These are phyloP conservation scores for Cenococcum geophilum DNA, from an alignment of 495 filamentous ascomycete species.

Conservation along the genomic window DNA sequence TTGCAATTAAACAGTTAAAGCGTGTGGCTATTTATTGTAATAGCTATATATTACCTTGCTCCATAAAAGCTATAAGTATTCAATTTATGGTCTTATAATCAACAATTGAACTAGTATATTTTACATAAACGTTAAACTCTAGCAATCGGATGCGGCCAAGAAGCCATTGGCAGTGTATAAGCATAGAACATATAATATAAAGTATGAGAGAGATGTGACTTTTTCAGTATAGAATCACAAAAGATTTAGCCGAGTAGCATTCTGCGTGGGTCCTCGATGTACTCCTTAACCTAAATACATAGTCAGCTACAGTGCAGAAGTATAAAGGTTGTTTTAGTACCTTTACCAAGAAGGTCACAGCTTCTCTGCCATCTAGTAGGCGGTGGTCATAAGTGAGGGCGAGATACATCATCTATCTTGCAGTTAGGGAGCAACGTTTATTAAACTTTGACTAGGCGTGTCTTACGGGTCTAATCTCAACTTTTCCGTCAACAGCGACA, in stretches of 20 bases:
- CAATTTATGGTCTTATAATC: background rate
- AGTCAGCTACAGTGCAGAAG: conserved; percentile 19
- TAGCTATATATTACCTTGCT: too few species aligned
- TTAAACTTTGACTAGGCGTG: background rate
- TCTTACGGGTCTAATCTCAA: conserved; percentile 79
- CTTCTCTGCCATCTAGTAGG: conserved; percentile 89
- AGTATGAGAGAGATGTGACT: background rate
- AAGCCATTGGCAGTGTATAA: background rate
- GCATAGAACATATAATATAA: background rate
- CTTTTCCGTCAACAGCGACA: conserved; percentile 81
- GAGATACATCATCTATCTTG: conserved; percentile 86
- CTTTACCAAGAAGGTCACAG: conserved; percentile 95
- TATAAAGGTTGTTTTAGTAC: conserved; percentile 32
- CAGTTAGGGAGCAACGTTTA: conserved; percentile 11
- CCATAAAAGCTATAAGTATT: background rate
- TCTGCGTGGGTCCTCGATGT: conserved; percentile 90
- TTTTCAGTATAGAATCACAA: background rate
- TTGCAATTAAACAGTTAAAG: too few species aligned
- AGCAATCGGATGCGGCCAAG: background rate
- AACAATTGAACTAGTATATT: background rate
- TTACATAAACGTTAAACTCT: background rate
- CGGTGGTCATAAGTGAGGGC: conserved; percentile 97
- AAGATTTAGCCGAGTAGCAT: conserved; percentile 60
- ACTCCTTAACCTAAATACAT: conserved; percentile 67
- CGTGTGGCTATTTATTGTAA: too few species aligned